These are phyloP conservation scores for Boehmeria nivea DNA, from an alignment of 306 rosid genomes.

Conservation along the genomic window DNA sequence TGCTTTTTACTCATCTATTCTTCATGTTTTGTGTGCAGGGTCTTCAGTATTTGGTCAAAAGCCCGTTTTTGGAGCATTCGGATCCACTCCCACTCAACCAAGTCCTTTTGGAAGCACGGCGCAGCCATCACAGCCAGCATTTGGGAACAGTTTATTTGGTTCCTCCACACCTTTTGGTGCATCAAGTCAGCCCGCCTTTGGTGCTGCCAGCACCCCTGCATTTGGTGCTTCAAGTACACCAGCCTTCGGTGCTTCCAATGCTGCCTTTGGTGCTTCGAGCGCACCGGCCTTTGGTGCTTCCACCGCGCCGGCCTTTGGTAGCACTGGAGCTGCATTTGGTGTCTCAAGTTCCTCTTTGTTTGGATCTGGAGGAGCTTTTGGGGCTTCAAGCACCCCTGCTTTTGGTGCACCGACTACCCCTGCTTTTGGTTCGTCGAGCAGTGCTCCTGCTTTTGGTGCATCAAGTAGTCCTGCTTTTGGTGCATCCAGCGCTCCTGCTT, in stretches of 20 bases:
- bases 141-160: constrained; percentile 83
- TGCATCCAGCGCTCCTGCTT: constrained; percentile 39
- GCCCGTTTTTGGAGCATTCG: constrained; percentile 80
- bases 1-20: not conserved
- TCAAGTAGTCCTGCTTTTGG: constrained; percentile 45
- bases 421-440: constrained; percentile 49
- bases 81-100: constrained; percentile 63
- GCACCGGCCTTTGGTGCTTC: constrained; percentile 75
- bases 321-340: constrained; percentile 59
- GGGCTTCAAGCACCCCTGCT: constrained; percentile 50
- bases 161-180: constrained; percentile 78
- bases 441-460: constrained; percentile 32
- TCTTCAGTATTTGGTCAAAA: constrained; percentile 80
- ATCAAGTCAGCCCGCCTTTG: constrained; percentile 59
- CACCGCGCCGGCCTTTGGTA: constrained; percentile 63
- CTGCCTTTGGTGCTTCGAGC: constrained; percentile 67
- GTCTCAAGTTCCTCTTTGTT: constrained; percentile 61
- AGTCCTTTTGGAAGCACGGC: constrained; percentile 68
- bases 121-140: constrained; percentile 80
- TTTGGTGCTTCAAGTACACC: constrained; percentile 33
- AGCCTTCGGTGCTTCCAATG: constrained; percentile 45
- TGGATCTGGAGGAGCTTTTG: constrained; percentile 69
- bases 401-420: constrained; percentile 33
- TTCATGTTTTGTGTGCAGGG: constrained; percentile 27
- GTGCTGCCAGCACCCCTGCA: constrained; percentile 49